Base-by-base conservation (phyloP, 2,329 filamentous ascomycete genomes). In the Thielaviopsis cerberus region DNA sequence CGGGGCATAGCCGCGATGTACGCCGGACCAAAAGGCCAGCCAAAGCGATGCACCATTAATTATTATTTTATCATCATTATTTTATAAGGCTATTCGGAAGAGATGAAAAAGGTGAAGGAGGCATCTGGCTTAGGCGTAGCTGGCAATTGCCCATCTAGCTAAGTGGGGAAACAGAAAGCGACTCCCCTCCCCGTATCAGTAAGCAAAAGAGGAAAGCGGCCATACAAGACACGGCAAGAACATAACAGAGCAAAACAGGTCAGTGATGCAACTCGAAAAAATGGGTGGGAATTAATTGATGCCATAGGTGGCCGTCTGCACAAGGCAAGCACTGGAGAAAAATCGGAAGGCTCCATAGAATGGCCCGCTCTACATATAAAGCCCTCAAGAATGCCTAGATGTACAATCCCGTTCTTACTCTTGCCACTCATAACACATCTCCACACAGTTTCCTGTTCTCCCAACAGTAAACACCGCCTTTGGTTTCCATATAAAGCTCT, bases 401-500 rank as follows among this genome's bases (percentile, higher is more conserved):
- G 54, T 34, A 15, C 11, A 3, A 17, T 41, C 11, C 27, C 22
- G 34, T 34, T 13, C 53, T 37, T 54, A 41, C 34, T 23, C 53
- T 54, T 27, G 53, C 53, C 53, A 54, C 53, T 54, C 53, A 37
- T 27, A n/a, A n/a, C 15, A 37, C 30, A 15, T 50, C 24, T 48
- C 17, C 54, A 55, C 23, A 37, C 54, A 45, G 27, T 45, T 23
- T 25, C 34, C 25, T 55, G 53, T 27, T 55, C 45, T n/a, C 26
- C 53, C n/a, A 37, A 17, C 53, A 54, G 24, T 22, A 54, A 48
- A 37, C 22, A 30, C 4, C 30, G 10, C 30, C 30, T 15, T 37
- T 13, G 15, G 30, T 45, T 48, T 17, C 15, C 15, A 56, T 57
- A 57, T 60, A 60, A 57, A 60, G 34, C 50, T 50, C 17, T 15